phyloP scores from a whole-genome alignment of 768 basidiomycete species.

The Ramaria rubella region DNA sequence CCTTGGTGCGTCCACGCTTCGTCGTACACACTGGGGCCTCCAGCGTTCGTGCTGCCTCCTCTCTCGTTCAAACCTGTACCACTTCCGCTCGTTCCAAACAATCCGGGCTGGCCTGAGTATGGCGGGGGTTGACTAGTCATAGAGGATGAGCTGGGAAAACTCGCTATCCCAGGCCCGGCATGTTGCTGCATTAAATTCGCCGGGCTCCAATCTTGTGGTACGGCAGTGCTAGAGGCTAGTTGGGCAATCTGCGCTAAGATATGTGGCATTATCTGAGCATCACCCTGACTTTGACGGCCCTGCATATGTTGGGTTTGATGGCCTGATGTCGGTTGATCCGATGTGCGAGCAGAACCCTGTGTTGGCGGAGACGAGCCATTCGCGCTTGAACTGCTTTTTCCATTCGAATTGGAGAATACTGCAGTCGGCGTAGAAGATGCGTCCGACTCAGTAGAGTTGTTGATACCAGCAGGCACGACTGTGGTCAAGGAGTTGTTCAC shows the following conservation, averaged over 20 bases:
- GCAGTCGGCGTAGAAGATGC: neutral
- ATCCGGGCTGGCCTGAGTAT: neutral
- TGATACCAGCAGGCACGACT: neutral
- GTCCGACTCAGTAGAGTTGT: neutral
- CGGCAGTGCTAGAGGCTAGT: neutral
- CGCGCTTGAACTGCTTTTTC: neutral
- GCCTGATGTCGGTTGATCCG: neutral
- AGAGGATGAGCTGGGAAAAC: neutral
- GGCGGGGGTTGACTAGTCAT: neutral
- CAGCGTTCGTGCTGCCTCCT: neutral
- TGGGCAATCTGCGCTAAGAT: constrained; percentile 4
- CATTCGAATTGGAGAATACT: neutral
- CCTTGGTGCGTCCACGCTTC: constrained; percentile 83
- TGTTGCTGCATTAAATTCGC: neutral
- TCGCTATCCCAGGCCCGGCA: neutral
- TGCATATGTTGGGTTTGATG: too few species aligned
- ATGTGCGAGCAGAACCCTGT: neutral
- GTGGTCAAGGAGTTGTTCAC: neutral
- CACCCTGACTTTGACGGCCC: too few species aligned
- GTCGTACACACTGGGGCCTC: constrained; percentile 34
- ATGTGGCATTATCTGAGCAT: neutral
- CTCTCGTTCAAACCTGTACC: neutral
- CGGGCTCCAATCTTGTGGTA: neutral
- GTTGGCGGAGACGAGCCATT: neutral
- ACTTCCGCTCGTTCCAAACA: neutral